Conservation (phyloP, 176 grass and related monocot species). For the Eleusine indica region DNA sequence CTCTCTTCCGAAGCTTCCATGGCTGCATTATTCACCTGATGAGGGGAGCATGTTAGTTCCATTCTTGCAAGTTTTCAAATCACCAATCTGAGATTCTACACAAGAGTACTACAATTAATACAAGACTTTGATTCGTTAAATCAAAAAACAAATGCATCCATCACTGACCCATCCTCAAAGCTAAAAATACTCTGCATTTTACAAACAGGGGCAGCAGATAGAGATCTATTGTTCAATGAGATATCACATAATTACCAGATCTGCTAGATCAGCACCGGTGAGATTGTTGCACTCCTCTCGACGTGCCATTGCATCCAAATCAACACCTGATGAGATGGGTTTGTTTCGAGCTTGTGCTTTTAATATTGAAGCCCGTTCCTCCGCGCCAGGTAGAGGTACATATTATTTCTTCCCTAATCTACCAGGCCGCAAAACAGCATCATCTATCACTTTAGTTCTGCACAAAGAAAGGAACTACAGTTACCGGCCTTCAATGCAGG, state of each 20-base stretch:
- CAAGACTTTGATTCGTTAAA: background rate
- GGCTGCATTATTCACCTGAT: conserved; percentile 80
- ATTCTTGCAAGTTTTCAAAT: too few relatives aligned
- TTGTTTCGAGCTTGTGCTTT: conserved; percentile 65
- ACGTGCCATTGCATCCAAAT: conserved; percentile 57
- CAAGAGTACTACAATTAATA: background rate
- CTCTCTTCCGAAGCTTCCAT: conserved; percentile 72
- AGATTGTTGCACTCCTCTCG: conserved; percentile 62
- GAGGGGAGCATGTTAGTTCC: conserved; percentile 13
- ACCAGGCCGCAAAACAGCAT: conserved; percentile 73
- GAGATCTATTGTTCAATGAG: background rate
- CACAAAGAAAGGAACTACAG: conserved; percentile 8
- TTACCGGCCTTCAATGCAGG: background rate
- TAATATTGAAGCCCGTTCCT: conserved; percentile 71
- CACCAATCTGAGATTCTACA: background rate
- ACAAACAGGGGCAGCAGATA: conserved; percentile 17
- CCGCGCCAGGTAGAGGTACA: conserved; percentile 70
- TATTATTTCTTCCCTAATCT: conserved; percentile 81
- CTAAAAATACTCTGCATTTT: background rate
- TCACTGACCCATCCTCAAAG: background rate
- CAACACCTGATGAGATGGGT: conserved; percentile 58
- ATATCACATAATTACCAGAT: conserved; percentile 52
- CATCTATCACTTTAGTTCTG: conserved; percentile 88
- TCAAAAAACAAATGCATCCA: too few relatives aligned
- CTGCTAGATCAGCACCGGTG: conserved; percentile 71